A percentile compares a stretch with the other conserved stretches of the same genome.
These are phyloP conservation scores for Cyberlindnera suaveolens DNA, from an alignment of 805 yeast species.

Conservation along the genomic window DNA sequence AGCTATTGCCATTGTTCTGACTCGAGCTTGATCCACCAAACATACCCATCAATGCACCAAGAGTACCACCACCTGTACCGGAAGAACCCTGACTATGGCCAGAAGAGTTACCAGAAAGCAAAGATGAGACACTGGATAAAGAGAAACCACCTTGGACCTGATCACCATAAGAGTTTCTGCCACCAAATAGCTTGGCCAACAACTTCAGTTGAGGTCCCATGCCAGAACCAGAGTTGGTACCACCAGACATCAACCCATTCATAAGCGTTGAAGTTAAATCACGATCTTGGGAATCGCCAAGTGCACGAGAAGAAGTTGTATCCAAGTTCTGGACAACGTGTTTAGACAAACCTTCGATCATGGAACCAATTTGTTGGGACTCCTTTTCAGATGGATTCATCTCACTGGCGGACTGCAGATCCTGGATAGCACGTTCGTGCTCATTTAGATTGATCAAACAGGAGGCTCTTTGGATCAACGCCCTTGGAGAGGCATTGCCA, in stretches of 20 bases:
- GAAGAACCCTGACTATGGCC: background rate
- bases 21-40: background rate
- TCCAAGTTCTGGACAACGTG: slow-evolving; percentile 19
- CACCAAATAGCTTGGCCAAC: slow-evolving; percentile 9
- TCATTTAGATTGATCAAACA: slow-evolving; percentile 12
- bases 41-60: slow-evolving; percentile 1
- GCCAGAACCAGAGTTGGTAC: slow-evolving; percentile 3
- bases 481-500: slow-evolving; percentile 16
- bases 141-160: slow-evolving; percentile 8
- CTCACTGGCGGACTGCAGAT: slow-evolving; percentile 17
- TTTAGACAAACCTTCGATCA: slow-evolving; percentile 16
- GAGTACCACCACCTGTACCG: slow-evolving; percentile 1
- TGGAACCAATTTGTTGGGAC: slow-evolving; percentile 12
- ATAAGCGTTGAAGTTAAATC: slow-evolving; percentile 16
- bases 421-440: slow-evolving; percentile 18
- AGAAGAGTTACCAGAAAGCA: slow-evolving; percentile 3
- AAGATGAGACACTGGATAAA: slow-evolving; percentile 8
- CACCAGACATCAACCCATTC: slow-evolving; percentile 18
- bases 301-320: slow-evolving; percentile 14
- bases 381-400: slow-evolving; percentile 17
- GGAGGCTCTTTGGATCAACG: slow-evolving; percentile 19
- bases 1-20: background rate
- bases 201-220: slow-evolving; percentile 12
- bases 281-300: slow-evolving; percentile 19
- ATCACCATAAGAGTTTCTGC: slow-evolving; percentile 1